phyloP scores from a whole-genome alignment of 2,329 filamentous ascomycete genomes.

The Fusarium sp. region DNA sequence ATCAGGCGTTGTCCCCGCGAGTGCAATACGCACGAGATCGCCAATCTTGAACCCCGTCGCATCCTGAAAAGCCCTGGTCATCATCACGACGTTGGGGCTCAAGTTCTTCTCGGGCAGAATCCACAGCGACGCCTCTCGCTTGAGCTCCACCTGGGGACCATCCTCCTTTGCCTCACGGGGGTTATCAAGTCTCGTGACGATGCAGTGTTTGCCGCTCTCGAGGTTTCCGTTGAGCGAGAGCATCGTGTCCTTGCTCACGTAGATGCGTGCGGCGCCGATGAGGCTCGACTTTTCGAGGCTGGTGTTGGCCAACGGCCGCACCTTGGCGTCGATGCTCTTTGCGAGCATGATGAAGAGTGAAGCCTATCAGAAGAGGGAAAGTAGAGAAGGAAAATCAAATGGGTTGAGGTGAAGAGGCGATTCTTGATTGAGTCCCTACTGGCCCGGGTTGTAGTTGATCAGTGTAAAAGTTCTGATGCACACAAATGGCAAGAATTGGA shows the following conservation, averaged over 20 bases:
- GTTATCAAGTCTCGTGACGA: constrained; percentile 51
- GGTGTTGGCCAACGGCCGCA: constrained; percentile 56
- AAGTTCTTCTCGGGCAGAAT: constrained; percentile 69
- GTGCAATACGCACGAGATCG: constrained; percentile 71
- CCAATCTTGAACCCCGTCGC: constrained; percentile 78
- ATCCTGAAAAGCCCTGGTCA: constrained; percentile 79
- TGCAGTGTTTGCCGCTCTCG: constrained; percentile 58
- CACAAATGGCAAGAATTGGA: background rate
- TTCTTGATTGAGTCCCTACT: background rate
- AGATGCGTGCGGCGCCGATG: constrained; percentile 59
- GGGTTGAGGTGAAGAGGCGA: background rate
- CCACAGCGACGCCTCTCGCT: constrained; percentile 63
- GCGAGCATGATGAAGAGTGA: constrained; percentile 44
- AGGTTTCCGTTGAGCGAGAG: constrained; percentile 57
- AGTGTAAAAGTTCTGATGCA: background rate
- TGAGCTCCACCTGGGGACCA: constrained; percentile 25
- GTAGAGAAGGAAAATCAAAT: background rate
- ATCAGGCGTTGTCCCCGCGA: constrained; percentile 66
- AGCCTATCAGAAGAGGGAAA: background rate
- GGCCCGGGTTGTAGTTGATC: background rate
- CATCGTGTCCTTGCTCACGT: constrained; percentile 61
- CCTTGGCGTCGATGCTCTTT: constrained; percentile 54
- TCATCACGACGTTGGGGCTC: constrained; percentile 75
- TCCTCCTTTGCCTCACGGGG: constrained; percentile 18
- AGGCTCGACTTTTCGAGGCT: constrained; percentile 57